Evolutionary conservation across 441 rosid species (phyloP).

Genomic region (Omphalea diandra): DNA sequence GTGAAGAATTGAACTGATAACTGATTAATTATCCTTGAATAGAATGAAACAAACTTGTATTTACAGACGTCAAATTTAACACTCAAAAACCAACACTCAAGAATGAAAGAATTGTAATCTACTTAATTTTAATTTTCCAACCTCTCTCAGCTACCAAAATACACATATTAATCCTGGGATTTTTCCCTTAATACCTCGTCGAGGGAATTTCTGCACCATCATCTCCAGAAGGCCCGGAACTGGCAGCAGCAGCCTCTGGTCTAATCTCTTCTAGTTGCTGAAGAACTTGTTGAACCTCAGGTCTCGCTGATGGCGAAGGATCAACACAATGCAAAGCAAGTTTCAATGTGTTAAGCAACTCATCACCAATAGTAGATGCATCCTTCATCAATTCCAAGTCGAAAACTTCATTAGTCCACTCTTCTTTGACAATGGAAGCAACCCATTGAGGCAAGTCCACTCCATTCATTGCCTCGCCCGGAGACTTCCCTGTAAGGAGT

Average conservation of each 20-base stretch:
- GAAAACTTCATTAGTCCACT: slow-evolving; percentile 79
- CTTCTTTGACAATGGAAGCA: slow-evolving; percentile 80
- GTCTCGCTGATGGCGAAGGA: slow-evolving; percentile 68
- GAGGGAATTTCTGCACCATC: slow-evolving; percentile 40
- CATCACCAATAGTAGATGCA: slow-evolving; percentile 67
- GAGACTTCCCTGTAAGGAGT: slow-evolving; percentile 77
- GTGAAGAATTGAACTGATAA: neutral
- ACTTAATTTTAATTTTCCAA: slow-evolving; percentile 3
- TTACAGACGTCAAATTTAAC: slow-evolving; percentile 26
- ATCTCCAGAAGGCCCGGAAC: slow-evolving; percentile 40
- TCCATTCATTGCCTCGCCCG: slow-evolving; percentile 70
- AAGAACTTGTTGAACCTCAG: slow-evolving; percentile 65
- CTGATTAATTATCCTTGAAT: slow-evolving; percentile 5
- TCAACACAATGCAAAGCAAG: slow-evolving; percentile 78
- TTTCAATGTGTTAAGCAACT: slow-evolving; percentile 68
- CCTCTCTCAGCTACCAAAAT: slow-evolving; percentile 1
- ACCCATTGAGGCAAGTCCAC: slow-evolving; percentile 90
- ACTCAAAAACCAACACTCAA: slow-evolving; percentile 20
- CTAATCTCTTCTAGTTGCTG: slow-evolving; percentile 71
- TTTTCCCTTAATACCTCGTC: slow-evolving; percentile 33
- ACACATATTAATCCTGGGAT: neutral
- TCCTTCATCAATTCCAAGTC: slow-evolving; percentile 78
- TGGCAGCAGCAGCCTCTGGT: slow-evolving; percentile 39
- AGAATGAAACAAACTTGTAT: slow-evolving; percentile 27
- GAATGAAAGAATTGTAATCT: slow-evolving; percentile 51